Percentiles rank a stretch among this genome's conserved stretches.
Evolutionary conservation across 768 basidiomycete genomes (phyloP).

Genomic region (Phylloporus scabripes): DNA sequence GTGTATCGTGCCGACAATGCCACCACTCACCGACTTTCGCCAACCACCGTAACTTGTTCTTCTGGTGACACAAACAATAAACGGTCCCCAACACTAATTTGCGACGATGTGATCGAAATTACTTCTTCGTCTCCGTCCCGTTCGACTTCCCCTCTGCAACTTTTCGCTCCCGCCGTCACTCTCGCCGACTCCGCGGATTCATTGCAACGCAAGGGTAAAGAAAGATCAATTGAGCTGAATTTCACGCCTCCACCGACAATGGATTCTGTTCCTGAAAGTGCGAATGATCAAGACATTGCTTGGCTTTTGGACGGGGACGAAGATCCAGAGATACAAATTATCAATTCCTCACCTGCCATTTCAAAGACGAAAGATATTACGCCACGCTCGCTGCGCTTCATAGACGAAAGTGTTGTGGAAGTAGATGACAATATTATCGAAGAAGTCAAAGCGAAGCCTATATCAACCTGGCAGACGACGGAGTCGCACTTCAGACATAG

Average conservation of each 20-base stretch:
- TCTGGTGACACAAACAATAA: neutral
- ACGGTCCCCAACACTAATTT: conserved; percentile 22
- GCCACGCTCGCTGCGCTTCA: neutral
- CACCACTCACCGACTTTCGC: conserved; percentile 4
- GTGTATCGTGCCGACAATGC: conserved; percentile 16
- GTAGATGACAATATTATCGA: conserved; percentile 10
- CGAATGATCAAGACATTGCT: conserved; percentile 42
- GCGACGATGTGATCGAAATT: conserved; percentile 28
- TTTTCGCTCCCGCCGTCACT: neutral
- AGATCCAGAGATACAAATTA: conserved; percentile 46
- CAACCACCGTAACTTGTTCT: conserved; percentile 14
- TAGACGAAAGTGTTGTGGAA: conserved; percentile 20
- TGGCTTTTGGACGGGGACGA: conserved; percentile 68
- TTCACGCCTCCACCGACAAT: neutral
- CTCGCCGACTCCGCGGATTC: neutral
- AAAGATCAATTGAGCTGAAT: conserved; percentile 3
- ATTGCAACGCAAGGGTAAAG: conserved; percentile 10
- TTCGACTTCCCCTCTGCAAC: conserved; percentile 12
- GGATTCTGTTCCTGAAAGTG: neutral
- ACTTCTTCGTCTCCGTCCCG: conserved; percentile 27
- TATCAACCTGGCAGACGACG: conserved; percentile 5
- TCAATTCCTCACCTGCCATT: conserved; percentile 45
- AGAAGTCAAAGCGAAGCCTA: conserved; percentile 19
- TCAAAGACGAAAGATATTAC: conserved; percentile 6
- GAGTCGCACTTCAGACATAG: conserved; percentile 17